Conservation (phyloP, 1,284 basidiomycete genomes). For the Ceratobasidium sp. region DNA sequence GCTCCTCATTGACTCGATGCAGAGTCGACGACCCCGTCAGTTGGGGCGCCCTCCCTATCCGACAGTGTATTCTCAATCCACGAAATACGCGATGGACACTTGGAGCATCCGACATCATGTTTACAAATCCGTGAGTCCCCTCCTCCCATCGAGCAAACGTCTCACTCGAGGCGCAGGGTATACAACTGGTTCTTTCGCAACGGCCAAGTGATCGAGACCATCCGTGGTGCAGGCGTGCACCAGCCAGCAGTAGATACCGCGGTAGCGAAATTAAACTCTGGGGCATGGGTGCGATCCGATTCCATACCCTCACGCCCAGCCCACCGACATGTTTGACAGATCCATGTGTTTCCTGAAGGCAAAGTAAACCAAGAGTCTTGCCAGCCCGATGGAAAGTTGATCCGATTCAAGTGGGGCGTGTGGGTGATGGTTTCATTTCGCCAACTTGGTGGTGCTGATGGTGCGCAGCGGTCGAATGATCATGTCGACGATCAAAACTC, state of each 20-base stretch:
- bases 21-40: constrained; percentile 78
- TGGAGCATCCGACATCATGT: constrained; percentile 93
- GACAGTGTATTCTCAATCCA: constrained; percentile 61
- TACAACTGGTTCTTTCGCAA: constrained; percentile 83
- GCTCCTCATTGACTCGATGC: constrained; percentile 37
- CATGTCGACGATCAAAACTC: constrained; percentile 75
- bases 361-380: constrained; percentile 80
- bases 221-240: constrained; percentile 87
- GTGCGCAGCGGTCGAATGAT: constrained; percentile 70
- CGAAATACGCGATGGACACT: constrained; percentile 81
- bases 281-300: constrained; percentile 74
- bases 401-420: constrained; percentile 97
- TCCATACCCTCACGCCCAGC: constrained; percentile 8
- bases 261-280: constrained; percentile 77
- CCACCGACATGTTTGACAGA: constrained; percentile 54
- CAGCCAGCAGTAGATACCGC: constrained; percentile 87
- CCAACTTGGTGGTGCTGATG: constrained; percentile 40
- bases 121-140: constrained; percentile 83
- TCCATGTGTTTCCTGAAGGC: constrained; percentile 95
- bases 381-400: constrained; percentile 62
- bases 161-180: constrained; percentile 53
- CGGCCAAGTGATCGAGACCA: constrained; percentile 94
- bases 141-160: background rate
- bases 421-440: constrained; percentile 55
- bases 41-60: constrained; percentile 81